These are phyloP conservation scores for Fusarium coffeatum DNA, from an alignment of 2,329 filamentous ascomycete genomes.

Conservation along the genomic window DNA sequence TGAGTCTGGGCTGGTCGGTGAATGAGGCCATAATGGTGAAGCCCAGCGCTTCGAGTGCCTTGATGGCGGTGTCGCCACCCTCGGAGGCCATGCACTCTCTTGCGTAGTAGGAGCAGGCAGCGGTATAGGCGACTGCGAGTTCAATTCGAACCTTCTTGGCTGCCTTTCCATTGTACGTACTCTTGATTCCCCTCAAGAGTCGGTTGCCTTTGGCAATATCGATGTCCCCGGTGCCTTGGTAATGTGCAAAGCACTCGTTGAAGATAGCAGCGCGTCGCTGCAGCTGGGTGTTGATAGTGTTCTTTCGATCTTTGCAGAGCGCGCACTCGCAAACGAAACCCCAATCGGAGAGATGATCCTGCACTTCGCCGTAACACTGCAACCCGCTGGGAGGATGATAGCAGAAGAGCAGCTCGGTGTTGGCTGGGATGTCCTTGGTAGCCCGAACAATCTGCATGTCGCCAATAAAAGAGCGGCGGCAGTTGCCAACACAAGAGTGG, in stretches of 20 bases:
- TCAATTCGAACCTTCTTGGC: not conserved
- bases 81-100: not conserved
- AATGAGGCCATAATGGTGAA: not conserved
- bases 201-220: constrained; percentile 8
- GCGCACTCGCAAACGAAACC: not conserved
- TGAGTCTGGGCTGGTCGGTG: not conserved
- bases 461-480: not conserved
- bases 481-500: not conserved
- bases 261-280: constrained; percentile 29
- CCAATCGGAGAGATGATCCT: not conserved
- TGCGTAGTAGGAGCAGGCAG: not conserved
- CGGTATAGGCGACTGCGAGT: not conserved
- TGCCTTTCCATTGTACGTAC: constrained; percentile 34
- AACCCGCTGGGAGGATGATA: not conserved
- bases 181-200: constrained; percentile 38
- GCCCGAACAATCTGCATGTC: not conserved
- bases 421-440: not conserved
- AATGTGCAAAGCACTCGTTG: not conserved
- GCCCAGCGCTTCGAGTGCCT: not conserved
- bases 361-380: not conserved
- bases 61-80: not conserved
- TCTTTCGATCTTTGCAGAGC: not conserved
- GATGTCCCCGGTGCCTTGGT: not conserved
- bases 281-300: not conserved
- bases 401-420: not conserved